Evolutionary conservation across 805 yeast genomes (phyloP).

Genomic region (Schizosaccharomyces osmophilus): DNA sequence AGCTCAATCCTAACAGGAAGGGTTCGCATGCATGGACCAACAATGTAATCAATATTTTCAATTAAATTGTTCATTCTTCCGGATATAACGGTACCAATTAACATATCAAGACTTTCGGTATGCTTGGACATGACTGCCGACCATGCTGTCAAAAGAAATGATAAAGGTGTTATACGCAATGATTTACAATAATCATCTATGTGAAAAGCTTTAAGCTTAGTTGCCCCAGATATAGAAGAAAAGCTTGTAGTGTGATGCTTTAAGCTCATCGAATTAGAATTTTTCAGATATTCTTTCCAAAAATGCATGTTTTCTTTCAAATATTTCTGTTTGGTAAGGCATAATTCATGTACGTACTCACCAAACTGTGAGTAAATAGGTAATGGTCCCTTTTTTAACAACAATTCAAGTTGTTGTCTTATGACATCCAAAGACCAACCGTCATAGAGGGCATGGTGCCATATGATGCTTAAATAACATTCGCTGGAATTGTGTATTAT

Average conservation of each 20-base stretch:
- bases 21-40: neutral
- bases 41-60: neutral
- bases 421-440: constrained; percentile 2
- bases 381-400: neutral
- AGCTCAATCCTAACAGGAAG: neutral
- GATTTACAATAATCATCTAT: neutral
- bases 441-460: constrained; percentile 2
- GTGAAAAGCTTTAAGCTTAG: neutral
- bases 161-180: neutral
- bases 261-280: neutral
- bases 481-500: neutral
- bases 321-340: neutral
- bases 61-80: constrained; percentile 5
- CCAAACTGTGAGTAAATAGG: neutral
- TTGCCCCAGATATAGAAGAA: neutral
- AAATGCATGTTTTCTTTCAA: neutral
- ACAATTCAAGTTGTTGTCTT: neutral
- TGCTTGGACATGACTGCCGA: neutral
- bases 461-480: neutral
- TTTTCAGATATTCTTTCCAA: neutral
- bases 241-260: neutral
- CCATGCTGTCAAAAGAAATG: neutral
- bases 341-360: neutral
- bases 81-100: constrained; percentile 9
- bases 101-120: constrained; percentile 3